These are phyloP conservation scores for Dictyostelium firmibasis DNA, from an alignment of 78 protist genomes.

Conservation along the genomic window DNA sequence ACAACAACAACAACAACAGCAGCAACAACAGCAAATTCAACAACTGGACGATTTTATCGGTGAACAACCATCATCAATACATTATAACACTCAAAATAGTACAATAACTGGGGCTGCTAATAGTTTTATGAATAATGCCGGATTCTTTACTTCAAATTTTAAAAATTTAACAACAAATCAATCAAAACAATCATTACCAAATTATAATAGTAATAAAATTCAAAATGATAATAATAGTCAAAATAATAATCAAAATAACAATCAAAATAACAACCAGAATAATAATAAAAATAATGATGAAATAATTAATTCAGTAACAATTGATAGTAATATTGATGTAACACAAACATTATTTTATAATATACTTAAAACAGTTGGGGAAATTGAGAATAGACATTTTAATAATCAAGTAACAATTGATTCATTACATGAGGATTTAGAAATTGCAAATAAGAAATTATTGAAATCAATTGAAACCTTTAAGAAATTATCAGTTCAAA, in stretches of 20 bases:
- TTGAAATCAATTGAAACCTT: not conserved
- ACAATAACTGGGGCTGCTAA: not conserved
- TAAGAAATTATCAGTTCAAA: not conserved
- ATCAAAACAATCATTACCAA: not conserved
- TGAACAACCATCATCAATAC: not conserved
- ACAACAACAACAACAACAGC: not conserved
- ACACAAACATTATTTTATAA: not conserved
- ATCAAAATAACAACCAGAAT: not conserved
- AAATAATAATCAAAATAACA: not conserved
- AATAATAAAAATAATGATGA: not conserved
- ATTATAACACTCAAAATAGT: not conserved
- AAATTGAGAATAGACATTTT: not conserved
- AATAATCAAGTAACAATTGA: conserved; percentile 4
- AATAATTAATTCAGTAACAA: not conserved
- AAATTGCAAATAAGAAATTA: not conserved
- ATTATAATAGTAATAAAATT: not conserved
- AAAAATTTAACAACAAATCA: not conserved
- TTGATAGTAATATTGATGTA: not conserved
- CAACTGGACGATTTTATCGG: not conserved
- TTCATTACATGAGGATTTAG: not conserved
- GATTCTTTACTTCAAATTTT: not conserved
- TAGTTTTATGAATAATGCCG: not conserved
- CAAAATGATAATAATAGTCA: not conserved
- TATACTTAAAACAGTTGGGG: not conserved
- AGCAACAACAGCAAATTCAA: not conserved